phyloP scores from a whole-genome alignment of 2,329 filamentous ascomycete species.

The Bipolaris cookei region DNA sequence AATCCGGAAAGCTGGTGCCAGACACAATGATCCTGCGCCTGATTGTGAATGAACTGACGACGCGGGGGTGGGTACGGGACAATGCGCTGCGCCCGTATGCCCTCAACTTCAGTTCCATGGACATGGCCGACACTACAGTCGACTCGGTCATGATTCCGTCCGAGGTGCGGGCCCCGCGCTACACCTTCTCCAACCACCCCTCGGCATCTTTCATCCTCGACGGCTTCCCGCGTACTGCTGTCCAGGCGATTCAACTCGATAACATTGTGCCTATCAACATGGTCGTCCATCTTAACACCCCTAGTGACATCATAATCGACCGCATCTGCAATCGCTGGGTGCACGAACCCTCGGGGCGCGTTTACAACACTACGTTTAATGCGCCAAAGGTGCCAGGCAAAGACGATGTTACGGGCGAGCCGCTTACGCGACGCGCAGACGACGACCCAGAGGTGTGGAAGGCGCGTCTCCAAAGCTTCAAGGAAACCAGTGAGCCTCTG shows the following conservation, averaged over 20 bases:
- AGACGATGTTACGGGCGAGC: constrained; percentile 91
- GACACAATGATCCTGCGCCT: constrained; percentile 91
- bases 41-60: constrained; percentile 86
- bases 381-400: constrained; percentile 77
- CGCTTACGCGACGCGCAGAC: constrained; percentile 79
- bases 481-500: constrained; percentile 82
- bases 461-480: constrained; percentile 79
- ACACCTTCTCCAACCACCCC: constrained; percentile 68
- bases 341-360: constrained; percentile 85
- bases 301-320: constrained; percentile 82
- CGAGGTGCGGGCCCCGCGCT: constrained; percentile 45
- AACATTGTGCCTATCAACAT: constrained; percentile 90
- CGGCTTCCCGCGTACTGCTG: constrained; percentile 88
- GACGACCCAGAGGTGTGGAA: constrained; percentile 88
- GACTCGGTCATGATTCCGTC: constrained; percentile 54
- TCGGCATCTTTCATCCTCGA: constrained; percentile 92
- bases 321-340: constrained; percentile 93
- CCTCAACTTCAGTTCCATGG: constrained; percentile 50
- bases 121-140: constrained; percentile 42
- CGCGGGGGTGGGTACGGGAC: constrained; percentile 78
- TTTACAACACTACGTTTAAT: constrained; percentile 96
- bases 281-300: constrained; percentile 85
- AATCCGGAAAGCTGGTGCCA: constrained; percentile 84
- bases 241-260: constrained; percentile 80
- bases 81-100: constrained; percentile 56